Evolutionary conservation across 2,329 filamentous ascomycete species (phyloP), one percentile per base, ranked within the genome.

Genomic region (Chrysosphaeria jannelii): DNA sequence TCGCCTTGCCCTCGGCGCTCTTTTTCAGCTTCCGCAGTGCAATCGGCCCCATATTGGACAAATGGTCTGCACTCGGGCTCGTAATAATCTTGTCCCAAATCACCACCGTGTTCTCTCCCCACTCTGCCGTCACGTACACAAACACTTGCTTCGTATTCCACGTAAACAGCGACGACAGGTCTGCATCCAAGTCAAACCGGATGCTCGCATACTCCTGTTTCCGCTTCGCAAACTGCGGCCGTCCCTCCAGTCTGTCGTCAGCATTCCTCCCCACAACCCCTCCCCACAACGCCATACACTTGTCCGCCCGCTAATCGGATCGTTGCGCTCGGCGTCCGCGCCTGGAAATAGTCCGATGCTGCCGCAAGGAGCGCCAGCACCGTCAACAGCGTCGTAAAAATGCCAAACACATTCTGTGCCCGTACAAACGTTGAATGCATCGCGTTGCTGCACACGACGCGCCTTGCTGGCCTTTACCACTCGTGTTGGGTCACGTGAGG

Each of bases 101-200:
- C 31, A 91, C 69, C 35, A 74, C 72, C 46, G 78, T 58, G 45
- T 69, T 69, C 27, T 35, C 40, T 32, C 46, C 47, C 63, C 63
- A 69, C 35, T 65, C 67, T 25, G 81, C 81, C 26, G 76, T 81
- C 28, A 97, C 66, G 50, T 90, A 97, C 43, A 91, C 66, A 48
- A 93, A 97, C 37, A 97, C 51, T 48, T 93, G 75, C 46, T 97
- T 97, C 11, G 88, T 97, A 55, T 97, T 97, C 85, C 81, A 97
- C 39, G 74, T 89, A 58, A 93, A 93, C 35, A 97, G 72, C 20
- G 69, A 69, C 29, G 65, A 70, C 29, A 97, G 60, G 48, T 97
- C 81, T 25, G 79, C 71, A 38, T 90, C 71, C 28, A 97, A 58
- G 37, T 79, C 74, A 54, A 97, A 97, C 42, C 68, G 70, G 40